These are phyloP conservation scores for Hypoxylon cercidicola DNA, from an alignment of 495 filamentous ascomycete species.

Conservation along the genomic window DNA sequence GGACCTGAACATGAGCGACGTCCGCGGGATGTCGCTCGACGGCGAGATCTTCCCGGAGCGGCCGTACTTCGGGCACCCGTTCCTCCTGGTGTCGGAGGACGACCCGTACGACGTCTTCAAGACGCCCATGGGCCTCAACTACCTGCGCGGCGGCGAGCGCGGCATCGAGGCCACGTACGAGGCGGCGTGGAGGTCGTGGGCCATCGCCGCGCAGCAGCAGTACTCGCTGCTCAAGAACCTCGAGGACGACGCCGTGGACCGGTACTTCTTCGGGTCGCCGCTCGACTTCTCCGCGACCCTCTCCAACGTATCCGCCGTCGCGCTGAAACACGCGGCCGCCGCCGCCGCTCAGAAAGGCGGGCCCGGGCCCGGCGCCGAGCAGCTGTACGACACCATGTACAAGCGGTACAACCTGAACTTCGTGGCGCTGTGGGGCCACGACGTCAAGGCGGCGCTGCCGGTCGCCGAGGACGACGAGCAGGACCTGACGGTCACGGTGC, in stretches of 20 bases:
- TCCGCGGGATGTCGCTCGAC: slow-evolving; percentile 29
- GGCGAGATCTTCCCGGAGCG: slow-evolving; percentile 42
- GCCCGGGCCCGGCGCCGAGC: slow-evolving; percentile 41
- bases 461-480: slow-evolving; percentile 48
- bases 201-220: slow-evolving; percentile 63
- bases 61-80: slow-evolving; percentile 54
- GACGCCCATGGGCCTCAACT: slow-evolving; percentile 52
- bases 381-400: slow-evolving; percentile 59
- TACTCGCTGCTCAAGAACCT: slow-evolving; percentile 66
- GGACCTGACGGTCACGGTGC: slow-evolving; percentile 45
- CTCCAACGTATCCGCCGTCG: slow-evolving; percentile 24
- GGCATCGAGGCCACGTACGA: slow-evolving; percentile 23
- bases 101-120: slow-evolving; percentile 47
- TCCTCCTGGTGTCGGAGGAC: slow-evolving; percentile 50
- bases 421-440: slow-evolving; percentile 59
- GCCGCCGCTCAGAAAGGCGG: slow-evolving; percentile 11
- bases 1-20: slow-evolving; percentile 21
- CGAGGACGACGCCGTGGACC: slow-evolving; percentile 53
- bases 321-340: slow-evolving; percentile 18
- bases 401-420: slow-evolving; percentile 59
- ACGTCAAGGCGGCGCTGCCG: slow-evolving; percentile 45
- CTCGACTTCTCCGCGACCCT: slow-evolving; percentile 24
- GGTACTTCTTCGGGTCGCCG: slow-evolving; percentile 61
- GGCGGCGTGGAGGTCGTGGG: slow-evolving; percentile 57
- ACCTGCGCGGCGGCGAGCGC: slow-evolving; percentile 17